Evolutionary conservation across 1,284 basidiomycete genomes (phyloP).

Genomic region (Ceratobasidium theobromae): DNA sequence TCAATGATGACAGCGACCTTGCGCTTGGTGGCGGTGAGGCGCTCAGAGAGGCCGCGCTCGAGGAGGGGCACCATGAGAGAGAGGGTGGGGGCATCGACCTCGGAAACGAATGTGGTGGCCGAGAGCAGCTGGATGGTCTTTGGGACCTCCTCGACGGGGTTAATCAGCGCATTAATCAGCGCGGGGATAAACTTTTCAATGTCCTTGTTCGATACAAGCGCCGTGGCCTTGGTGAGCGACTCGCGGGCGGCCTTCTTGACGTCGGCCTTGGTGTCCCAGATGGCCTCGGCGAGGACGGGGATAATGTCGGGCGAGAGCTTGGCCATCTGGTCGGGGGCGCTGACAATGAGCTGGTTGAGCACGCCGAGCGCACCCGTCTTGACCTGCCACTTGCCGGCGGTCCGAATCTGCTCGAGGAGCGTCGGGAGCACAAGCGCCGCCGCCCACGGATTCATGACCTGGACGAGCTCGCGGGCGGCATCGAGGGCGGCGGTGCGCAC

Average conservation of each 20-base stretch:
- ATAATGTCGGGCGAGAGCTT: slow-evolving; percentile 95
- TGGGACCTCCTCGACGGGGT: slow-evolving; percentile 99
- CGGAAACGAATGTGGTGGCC: slow-evolving; percentile 99
- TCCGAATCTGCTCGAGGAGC: slow-evolving; percentile 92
- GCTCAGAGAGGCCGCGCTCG: slow-evolving; percentile 93
- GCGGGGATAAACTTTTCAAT: slow-evolving; percentile 98
- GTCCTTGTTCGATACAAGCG: slow-evolving; percentile 98
- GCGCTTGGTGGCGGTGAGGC: slow-evolving; percentile 92
- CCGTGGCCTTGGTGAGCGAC: slow-evolving; percentile 90
- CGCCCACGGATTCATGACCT: slow-evolving; percentile 90
- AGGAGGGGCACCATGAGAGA: slow-evolving; percentile 99
- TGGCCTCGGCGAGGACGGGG: slow-evolving; percentile 92
- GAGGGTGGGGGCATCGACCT: slow-evolving; percentile 98
- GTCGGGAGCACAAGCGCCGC: slow-evolving; percentile 82
- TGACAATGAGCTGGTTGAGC: slow-evolving; percentile 88
- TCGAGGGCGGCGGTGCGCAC: slow-evolving; percentile 83
- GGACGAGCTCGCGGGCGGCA: slow-evolving; percentile 78
- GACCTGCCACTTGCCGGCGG: slow-evolving; percentile 98
- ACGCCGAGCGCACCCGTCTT: slow-evolving; percentile 88
- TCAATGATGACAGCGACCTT: slow-evolving; percentile 97
- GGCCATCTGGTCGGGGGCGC: slow-evolving; percentile 83
- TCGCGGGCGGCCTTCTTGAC: slow-evolving; percentile 99
- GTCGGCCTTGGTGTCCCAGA: slow-evolving; percentile 99
- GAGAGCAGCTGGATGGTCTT: slow-evolving; percentile 95
- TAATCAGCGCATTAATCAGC: slow-evolving; percentile 95